Conservation (phyloP, 2,329 filamentous ascomycete species). For the Epichloe festucae region DNA sequence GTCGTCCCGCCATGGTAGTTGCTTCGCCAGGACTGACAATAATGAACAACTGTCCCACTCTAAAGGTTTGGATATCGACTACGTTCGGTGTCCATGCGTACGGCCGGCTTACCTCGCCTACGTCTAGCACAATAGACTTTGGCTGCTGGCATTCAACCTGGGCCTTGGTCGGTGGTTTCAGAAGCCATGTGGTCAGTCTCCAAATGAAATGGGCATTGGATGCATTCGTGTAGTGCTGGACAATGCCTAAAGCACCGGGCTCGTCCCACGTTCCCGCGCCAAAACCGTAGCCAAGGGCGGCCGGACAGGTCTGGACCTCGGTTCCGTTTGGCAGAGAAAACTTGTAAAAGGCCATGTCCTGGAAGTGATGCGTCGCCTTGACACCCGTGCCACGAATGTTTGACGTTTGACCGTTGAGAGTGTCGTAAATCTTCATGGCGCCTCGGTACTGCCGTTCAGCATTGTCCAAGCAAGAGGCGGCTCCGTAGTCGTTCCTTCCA, state of each 20-base stretch:
- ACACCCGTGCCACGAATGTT: conserved; percentile 52
- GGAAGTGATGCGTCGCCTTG: conserved; percentile 67
- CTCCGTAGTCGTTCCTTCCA: conserved; percentile 52
- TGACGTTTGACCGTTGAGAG: conserved; percentile 31
- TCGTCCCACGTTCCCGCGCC: conserved; percentile 83
- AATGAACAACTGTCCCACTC: conserved; percentile 73
- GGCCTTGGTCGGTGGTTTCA: conserved; percentile 54
- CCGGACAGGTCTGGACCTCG: conserved; percentile 62
- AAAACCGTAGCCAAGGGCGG: conserved; percentile 79
- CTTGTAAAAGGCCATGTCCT: conserved; percentile 60
- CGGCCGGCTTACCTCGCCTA: conserved; percentile 60
- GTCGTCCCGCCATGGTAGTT: conserved; percentile 79
- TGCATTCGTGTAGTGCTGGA: conserved; percentile 61
- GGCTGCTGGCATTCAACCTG: conserved; percentile 66
- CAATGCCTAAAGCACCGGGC: conserved; percentile 80
- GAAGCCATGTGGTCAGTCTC: conserved; percentile 55
- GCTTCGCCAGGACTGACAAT: conserved; percentile 80
- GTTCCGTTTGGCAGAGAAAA: conserved; percentile 64
- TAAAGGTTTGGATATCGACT: conserved; percentile 71
- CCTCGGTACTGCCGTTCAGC: conserved; percentile 53
- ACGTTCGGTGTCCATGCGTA: conserved; percentile 85
- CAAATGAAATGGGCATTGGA: conserved; percentile 65
- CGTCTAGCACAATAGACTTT: conserved; percentile 77
- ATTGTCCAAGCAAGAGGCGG: conserved; percentile 65
- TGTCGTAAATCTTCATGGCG: conserved; percentile 36